Conservation (phyloP, 345 rosid species). For the Trapa bicornis region DNA sequence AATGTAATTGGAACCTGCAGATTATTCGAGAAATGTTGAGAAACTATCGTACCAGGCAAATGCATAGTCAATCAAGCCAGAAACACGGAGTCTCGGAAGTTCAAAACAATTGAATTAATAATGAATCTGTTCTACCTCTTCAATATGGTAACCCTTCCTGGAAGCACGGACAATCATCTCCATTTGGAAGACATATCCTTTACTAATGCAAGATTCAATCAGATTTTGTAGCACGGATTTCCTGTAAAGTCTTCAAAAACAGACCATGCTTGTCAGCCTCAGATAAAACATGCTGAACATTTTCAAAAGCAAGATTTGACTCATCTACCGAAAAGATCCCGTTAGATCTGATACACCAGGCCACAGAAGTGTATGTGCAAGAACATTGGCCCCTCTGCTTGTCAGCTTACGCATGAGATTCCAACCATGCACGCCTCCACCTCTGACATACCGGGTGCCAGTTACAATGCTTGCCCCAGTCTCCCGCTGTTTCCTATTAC, state of each 20-base stretch:
- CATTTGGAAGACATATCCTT: slow-evolving; percentile 96
- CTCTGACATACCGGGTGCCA: slow-evolving; percentile 80
- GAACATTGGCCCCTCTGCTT: slow-evolving; percentile 96
- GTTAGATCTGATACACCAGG: slow-evolving; percentile 97
- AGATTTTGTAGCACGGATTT: slow-evolving; percentile 78
- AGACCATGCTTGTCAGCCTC: slow-evolving; percentile 10
- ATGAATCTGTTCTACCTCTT: slow-evolving; percentile 45
- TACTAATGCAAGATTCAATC: slow-evolving; percentile 73
- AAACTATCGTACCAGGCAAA: too few relatives aligned
- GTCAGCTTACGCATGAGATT: slow-evolving; percentile 94
- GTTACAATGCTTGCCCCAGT: slow-evolving; percentile 89
- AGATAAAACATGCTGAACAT: neutral
- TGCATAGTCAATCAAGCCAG: too few relatives aligned
- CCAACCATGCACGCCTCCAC: slow-evolving; percentile 97
- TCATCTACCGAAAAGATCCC: slow-evolving; percentile 75
- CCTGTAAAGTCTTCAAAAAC: slow-evolving; percentile 53
- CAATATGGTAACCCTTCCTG: slow-evolving; percentile 76
- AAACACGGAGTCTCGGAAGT: too few relatives aligned
- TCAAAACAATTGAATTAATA: slow-evolving; percentile 4
- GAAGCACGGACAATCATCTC: slow-evolving; percentile 98
- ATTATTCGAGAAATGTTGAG: neutral
- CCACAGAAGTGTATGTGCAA: slow-evolving; percentile 92
- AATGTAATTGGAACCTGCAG: slow-evolving; percentile 88
- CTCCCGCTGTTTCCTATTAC: slow-evolving; percentile 69
- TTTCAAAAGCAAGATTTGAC: neutral